Base-by-base conservation (phyloP, 2,329 filamentous ascomycete species). In the Talaromyces sp. region DNA sequence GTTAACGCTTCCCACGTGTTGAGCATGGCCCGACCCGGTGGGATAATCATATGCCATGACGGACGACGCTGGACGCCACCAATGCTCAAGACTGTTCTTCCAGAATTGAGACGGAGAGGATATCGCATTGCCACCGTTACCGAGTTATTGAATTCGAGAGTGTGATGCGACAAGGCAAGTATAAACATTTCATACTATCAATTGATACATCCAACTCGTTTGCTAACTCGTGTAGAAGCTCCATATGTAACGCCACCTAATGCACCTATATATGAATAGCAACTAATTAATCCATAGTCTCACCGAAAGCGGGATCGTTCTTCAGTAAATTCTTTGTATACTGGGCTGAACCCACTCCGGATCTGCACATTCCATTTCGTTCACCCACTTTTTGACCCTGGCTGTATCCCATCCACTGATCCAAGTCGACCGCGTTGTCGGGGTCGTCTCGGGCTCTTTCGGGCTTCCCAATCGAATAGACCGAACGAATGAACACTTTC, bases 21-120 rank as follows among this genome's bases (percentile, higher is more conserved):
- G 66, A 91, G 89, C 75, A 91, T 92, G 88, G 80, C 89, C 38
- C 80, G 84, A 53, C 87, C 89, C 0, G 92, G 92, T 0, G 87
- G 84, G 29, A 88, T 96, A 60, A 87, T 96, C 63, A 88, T 96
- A 56, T 93, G 91, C 70, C 92, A 96, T 77, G 92, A 96, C 77
- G 75, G 91, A 65, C 81, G 92, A 69, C 78, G 81, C n/a, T 96
- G 92, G 90, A 96, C 91, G 27, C 80, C 83, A 54, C 88, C 89
- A 0, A 95, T 96, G 90, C 71, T 96, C 74, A 78, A 80, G 43
- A 83, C 79, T 62, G 87, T 95, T 43, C 73, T 96, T 65, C 89
- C 89, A 0, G 88, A 90, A 70, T 77, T 96, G 68, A 86, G 79
- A 73, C 79, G 79, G 63, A 81, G 84, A 64, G 91, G 90, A 0